Base-by-base conservation (phyloP, 129 eudicot species). In the Glebionis coronaria region DNA sequence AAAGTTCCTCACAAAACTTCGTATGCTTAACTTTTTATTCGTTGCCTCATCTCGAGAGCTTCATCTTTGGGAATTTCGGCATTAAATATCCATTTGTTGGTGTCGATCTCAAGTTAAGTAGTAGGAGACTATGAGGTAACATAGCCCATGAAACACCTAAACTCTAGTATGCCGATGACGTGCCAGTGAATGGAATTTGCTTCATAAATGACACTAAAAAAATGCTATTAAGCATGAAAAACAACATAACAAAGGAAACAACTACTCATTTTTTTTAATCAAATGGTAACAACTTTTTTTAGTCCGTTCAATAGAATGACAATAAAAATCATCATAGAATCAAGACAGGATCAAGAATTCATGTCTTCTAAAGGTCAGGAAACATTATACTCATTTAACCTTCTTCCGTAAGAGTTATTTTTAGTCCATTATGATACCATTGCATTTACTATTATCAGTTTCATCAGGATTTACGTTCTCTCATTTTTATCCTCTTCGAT, bases 1-100 rank as follows among this genome's bases (percentile, higher is more conserved):
- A 2, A 56, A 16, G 8, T 40, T 55, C 0, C 78, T 73, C 40
- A 65, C 27, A 65, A 45, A 44, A 19, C 72, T 73, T 5, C 40
- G 46, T 15, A 27, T 5, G 9, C 52, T 73, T 2, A n/a, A 56
- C 55, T 56, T 10, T 56, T 20, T 9, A 1, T 3, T 18, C 5
- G 19, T 2, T 25, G 27, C 11, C 6, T 2, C 0, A 0, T 16
- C 11, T 25, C 0, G 13, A 56, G 25, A 21, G 28, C 3, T 23
- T 56, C 27, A 20, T 13, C 61, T 21, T 8, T 56, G 18, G 18
- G 3, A 56, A 25, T 25, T 56, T 4, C 11, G 27, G 9, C 7
- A 56, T 56, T 9, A 25, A 56, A 56, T 56, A 56, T 56, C 62
- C 16, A 25, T 19, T 56, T 56, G 42, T 15, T 16, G 28, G 4